Evolutionary conservation across 345 rosid species (phyloP), one percentile per base, ranked within the genome.

Genomic region (Bruguiera gymnorhiza): DNA sequence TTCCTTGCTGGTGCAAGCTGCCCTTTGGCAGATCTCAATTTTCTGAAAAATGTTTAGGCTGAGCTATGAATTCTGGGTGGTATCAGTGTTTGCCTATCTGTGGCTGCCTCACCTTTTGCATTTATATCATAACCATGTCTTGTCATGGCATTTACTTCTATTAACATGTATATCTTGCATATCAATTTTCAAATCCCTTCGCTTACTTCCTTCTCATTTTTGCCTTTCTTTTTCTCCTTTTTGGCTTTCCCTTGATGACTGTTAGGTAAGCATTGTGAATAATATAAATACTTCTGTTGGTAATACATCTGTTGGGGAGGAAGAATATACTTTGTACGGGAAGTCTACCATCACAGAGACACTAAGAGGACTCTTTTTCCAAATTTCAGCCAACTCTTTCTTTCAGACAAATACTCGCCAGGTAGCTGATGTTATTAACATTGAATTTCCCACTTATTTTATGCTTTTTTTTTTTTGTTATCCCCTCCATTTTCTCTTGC

Each of bases 301-400:
- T 60, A 94, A 91, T 80, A 91, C 98, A 54, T 88, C 97, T 26
- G 83, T 84, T n/a, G 97, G 98, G 34, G 97, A 94, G 84, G 72
- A 87, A 76, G 98, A 91, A 75, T 85, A 94, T 77, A 88, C 85
- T 68, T 81, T 94, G 68, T 76, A 78, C 59, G 96, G 98, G 68
- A 91, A 89, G 78, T 82, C 84, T 60, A 80, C 85, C 65, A 89
- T 91, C 70, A 82, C 83, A 24, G 97, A 94, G 84, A 83, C 71
- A 43, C 82, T 94, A 75, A 82, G 96, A 85, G 97, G 96, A 67
- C 84, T 94, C 61, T 82, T 80, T 1, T 91, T 94, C 81, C 90
- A 91, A 75, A 94, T 94, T 68, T 94, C 98, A 6, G 97, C 98
- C 80, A 94, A 91, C 79, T 94, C 98, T 20, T 94, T 94, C 74